Conservation (phyloP, 352 stramenopile genomes). For the Phytophthora constricta region DNA sequence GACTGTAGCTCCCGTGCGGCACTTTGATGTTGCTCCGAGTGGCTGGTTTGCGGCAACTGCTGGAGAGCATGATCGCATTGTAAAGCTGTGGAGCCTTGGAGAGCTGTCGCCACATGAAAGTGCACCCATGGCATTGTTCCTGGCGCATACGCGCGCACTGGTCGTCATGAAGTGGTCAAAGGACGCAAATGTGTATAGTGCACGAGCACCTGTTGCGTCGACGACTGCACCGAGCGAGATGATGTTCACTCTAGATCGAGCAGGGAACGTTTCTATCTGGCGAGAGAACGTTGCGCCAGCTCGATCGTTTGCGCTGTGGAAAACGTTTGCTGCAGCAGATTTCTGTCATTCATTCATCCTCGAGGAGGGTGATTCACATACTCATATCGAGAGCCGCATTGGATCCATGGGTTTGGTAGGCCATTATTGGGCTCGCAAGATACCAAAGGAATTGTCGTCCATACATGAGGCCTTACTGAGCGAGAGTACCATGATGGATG, state of each 20-base stretch:
- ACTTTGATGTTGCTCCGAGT: constrained; percentile 72
- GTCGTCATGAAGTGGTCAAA: constrained; percentile 63
- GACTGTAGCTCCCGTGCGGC: constrained; percentile 34
- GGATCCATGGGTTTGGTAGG: constrained; percentile 42
- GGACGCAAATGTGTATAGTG: constrained; percentile 59
- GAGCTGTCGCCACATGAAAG: constrained; percentile 61
- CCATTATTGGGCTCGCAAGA: constrained; percentile 47
- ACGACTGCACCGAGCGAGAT: constrained; percentile 54
- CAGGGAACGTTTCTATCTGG: constrained; percentile 79
- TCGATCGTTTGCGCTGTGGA: constrained; percentile 77
- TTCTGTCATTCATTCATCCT: constrained; percentile 29
- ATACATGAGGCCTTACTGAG: constrained; percentile 70
- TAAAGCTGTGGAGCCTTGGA: constrained; percentile 74
- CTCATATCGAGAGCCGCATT: constrained; percentile 16
- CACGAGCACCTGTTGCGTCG: constrained; percentile 27
- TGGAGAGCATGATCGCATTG: constrained; percentile 61
- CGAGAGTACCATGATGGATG: constrained; percentile 71
- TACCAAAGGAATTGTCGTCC: constrained; percentile 27
- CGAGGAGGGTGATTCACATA: constrained; percentile 2
- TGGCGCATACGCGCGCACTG: constrained; percentile 69
- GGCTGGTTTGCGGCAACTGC: constrained; percentile 72
- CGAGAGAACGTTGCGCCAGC: constrained; percentile 57
- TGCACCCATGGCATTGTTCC: constrained; percentile 60
- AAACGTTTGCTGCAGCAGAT: constrained; percentile 54
- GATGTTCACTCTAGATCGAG: constrained; percentile 76